Evolutionary conservation across 352 stramenopile genomes (phyloP), one percentile per base, ranked within the genome.

Genomic region (Phytopythium chamaehyphon): DNA sequence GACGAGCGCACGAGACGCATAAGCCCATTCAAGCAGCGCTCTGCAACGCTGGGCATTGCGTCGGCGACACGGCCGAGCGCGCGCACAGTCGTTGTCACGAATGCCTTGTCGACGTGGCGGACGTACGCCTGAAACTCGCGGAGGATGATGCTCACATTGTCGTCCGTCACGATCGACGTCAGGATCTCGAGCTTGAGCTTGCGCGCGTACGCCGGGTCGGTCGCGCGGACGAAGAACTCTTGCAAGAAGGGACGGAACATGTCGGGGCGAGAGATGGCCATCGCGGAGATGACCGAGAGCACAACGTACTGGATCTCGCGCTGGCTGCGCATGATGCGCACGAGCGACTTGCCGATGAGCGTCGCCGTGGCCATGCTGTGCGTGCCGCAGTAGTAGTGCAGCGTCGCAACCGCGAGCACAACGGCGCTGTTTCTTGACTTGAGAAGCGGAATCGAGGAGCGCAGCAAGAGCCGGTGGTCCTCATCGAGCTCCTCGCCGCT

Each of bases 291-390:
- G 10, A 96, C 93, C 14, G 87, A 93, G 14, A 99, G 76, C 33
- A 98, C 96, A 9, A 99, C 88, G 69, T 97, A 99, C 82, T 98
- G 95, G 64, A 99, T 98, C 72, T 99, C 97, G 31, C 96, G 86
- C 55, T 95, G 78, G 69, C 95, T 97, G 44, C 95, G 87, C 80
- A 98, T 94, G 73, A 99, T 98, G 40, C 96, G 86, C 23, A 99
- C 96, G 16, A 99, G 77, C 33, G 96, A 97, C 69, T 98, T 98
- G 52, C 92, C 96, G 40, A 99, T 92, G 35, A 97, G 73, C 26
- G 89, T 93, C 57, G 91, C 86, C 24, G 81, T 95, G 0, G 74
- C 76, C 23, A 82, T 70, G n/a, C 77, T 95, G 40, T 89, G 81
- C 28, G 83, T 96, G 31, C 95, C 96, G 63, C 94, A 98, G 64